Evolutionary conservation across 2,329 filamentous ascomycete species (phyloP).

Genomic region (Alternaria sp.): DNA sequence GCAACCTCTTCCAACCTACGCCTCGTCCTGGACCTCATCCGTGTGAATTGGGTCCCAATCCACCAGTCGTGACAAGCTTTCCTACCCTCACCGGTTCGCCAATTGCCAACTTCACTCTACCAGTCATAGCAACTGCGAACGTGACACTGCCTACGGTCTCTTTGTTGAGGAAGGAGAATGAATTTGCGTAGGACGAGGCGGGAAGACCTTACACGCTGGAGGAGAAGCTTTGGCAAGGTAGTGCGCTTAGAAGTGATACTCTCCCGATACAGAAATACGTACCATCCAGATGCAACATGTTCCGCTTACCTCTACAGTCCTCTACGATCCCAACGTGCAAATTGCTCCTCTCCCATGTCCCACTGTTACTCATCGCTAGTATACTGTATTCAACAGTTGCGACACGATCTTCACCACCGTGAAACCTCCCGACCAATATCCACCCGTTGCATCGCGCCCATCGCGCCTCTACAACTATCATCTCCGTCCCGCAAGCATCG

Average conservation of each 20-base stretch:
- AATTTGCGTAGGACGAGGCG: background rate
- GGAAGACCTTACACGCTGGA: background rate
- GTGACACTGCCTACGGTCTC: conserved; percentile 3
- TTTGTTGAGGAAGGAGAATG: background rate
- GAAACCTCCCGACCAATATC: background rate
- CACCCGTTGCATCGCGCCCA: background rate
- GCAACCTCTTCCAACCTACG: conserved; percentile 28
- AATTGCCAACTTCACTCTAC: conserved; percentile 6
- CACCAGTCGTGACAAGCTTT: background rate
- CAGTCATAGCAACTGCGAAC: conserved; percentile 4
- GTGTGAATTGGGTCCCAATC: conserved; percentile 31
- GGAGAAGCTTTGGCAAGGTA: background rate
- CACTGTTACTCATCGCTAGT: background rate
- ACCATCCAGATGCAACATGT: background rate
- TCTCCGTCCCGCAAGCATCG: conserved; percentile 1
- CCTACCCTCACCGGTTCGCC: conserved; percentile 6
- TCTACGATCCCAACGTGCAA: background rate
- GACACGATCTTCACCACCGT: background rate
- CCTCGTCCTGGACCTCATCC: conserved; percentile 35
- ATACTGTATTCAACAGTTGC: background rate
- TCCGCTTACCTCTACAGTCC: background rate
- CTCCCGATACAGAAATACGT: background rate
- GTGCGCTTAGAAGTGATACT: background rate
- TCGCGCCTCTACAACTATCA: background rate
- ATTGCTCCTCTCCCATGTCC: background rate